Base-by-base conservation (phyloP, 768 basidiomycete species). In the Trametes gibbosa region DNA sequence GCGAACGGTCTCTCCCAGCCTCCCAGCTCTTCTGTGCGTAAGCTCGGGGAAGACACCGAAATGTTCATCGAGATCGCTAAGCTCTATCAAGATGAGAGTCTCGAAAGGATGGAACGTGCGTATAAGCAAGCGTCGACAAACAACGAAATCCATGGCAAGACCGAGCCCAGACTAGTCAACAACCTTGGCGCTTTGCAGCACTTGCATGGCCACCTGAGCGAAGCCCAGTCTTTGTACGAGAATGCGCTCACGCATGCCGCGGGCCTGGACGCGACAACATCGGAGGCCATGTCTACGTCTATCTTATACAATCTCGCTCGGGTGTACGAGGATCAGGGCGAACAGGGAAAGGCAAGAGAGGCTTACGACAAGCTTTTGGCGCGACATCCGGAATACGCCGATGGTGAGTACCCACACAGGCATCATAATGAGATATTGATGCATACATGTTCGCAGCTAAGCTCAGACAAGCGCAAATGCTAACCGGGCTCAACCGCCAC, bases 381-480 rank as follows among this genome's bases (percentile, higher is more conserved):
- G n/a, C 81, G 89, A 53, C 96, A 98, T 77, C 93, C 95, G 1
- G 97, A 98, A 74, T 98, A 96, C 69, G 83, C 95, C 23, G 96
- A 98, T 69, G 96, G 95, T 96, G 64, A 47, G 89, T 76, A 5
- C n/a, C 1, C 0, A 14, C 4, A 5, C 19, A 14, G 25, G 4
- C 13, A 6, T 29, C 17, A 2, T 43, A 14, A 10, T n/a, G 3
- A 14, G 1, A 14, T 25, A 1, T 21, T n/a, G 0, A 24, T 5
- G 13, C 10, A 13, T 24, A 40, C 17, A 29, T 10, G 4, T 1
- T 19, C 51, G 42, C 66, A 98, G 96, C 95, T 63, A 98, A 98
- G 77, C 84, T 96, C 43, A 88, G 96, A 24, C 89, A 92, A 62
- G 92, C 95, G 0, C 83, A 89, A 17, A 87, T 98, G 81, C 79